Evolutionary conservation across 805 yeast species (phyloP), one percentile per base, ranked within the genome.

Genomic region (Hanseniaspora hatyaiensis): DNA sequence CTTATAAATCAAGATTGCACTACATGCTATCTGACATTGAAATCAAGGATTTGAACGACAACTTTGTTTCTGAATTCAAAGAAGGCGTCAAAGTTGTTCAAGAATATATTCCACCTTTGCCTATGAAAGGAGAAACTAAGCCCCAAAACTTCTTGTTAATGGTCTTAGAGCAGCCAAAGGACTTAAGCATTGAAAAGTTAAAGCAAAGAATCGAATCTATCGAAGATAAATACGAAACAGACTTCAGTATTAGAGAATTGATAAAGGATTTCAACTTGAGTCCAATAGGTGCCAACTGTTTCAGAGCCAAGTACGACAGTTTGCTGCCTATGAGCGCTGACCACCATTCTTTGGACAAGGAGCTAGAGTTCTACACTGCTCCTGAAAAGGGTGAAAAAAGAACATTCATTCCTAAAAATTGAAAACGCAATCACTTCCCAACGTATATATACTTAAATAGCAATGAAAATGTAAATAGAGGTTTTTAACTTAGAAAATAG

Each of bases 271-370:
- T 82, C 62, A 60, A 68, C 3, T 71, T 92, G 54, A 66, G 68
- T n/a, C 77, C 96, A 1, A 77, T 88, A 40, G 96, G 97, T 23
- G 96, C 94, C 1, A 94, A 86, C 61, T 71, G 85, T 39, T 89
- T 94, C 89, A 78, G 97, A 71, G 77, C 80, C 54, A 68, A 65
- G 34, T 89, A 81, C 77, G 97, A 92, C 64, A 67, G 83, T 56
- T 75, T 80, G 55, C 82, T 84, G 37, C 72, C 71, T 26, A 34
- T 42, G 24, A 28, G 33, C n/a, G 34, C 19, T 18, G 40, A 34
- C 15, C 59, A 85, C 89, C 63, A 87, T 72, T 68, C 41, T 4
- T 4, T 22, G 16, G 9, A 44, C 16, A 36, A 37, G 19, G 48
- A 44, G 36, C 6, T 37, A 15, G 38, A 37, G 16, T 36, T 34